Base-by-base conservation (phyloP, 192 early-diverging fungal species). In the Linnemannia elongata region DNA sequence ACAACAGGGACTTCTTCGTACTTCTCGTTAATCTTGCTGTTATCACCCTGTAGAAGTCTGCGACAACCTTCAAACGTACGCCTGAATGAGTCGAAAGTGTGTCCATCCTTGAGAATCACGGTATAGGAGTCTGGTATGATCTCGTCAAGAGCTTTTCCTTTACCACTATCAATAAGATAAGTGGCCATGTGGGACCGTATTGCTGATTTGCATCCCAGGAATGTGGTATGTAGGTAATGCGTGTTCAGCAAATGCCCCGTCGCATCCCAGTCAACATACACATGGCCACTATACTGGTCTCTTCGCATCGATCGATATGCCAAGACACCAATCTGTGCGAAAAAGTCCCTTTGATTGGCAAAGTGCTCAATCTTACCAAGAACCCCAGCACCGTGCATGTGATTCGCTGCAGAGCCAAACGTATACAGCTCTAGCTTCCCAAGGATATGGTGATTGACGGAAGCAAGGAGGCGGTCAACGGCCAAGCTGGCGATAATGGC, bases 341-440 rank as follows among this genome's bases (percentile, higher is more conserved):
- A 1, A 22, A 30, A 76, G 75, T 76, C 75, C 7, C 6, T 0
- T 6, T 66, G 24, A n/a, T 76, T 76, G 10, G 39, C 75, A 76
- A 76, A 76, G 55, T 76, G 75, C 75, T 76, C 75, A 63, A 76
- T 76, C 38, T 27, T 38, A 0, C 15, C 0, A 24, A 76, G 54
- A 20, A 0, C 39, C 6, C 9, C 22, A 33, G n/a, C n/a, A 60
- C 75, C 75, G 36, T 76, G 45, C 49, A 76, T 60, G 22, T 76
- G 75, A 36, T 76, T 76, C 36, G 75, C 75, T 22, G 55, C 55
- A 66, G 13, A 22, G 38, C 35, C 75, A 63, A 76, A 76, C 54
- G 55, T 76, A 38, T 76, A 76, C 75, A 76, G 20, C 17, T 76
- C 75, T 39, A 76, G 66, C 75, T 76, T 76, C 35, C 30, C 41